Base-by-base conservation (phyloP, 768 basidiomycete species). In the Coprinopsis strossmayeri region DNA sequence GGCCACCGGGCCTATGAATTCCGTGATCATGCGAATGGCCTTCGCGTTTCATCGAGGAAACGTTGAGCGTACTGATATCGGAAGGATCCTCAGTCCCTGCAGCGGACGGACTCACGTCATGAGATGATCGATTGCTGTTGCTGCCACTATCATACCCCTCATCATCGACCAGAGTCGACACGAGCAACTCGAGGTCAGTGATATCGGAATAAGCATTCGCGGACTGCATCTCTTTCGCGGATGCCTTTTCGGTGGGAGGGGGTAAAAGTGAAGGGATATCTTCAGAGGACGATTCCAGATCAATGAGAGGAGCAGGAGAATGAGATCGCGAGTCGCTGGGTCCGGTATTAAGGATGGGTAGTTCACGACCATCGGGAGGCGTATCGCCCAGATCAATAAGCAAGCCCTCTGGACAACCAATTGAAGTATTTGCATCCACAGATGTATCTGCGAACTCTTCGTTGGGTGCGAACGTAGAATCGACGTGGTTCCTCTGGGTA, bases 151-250 rank as follows among this genome's bases (percentile, higher is more conserved):
- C 71, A 40, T 57, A 63, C 3, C 56, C 60, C 1, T 35, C 41
- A 28, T 70, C 67, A 17, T 73, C 71, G 18, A 75, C 73, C n/a
- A 86, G 59, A 18, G 72, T 70, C 21, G 82, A 73, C 13, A 81
- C 71, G 20, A 87, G 65, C 10, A 82, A 62, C 58, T 82, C 82
- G 44, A 90, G 68, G 57, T 87, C 84, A 15, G 84, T 81, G 50
- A 74, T 62, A 28, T 77, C 66, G 17, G 66, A 58, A 47, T 37
- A 45, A n/a, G 53, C 23, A 38, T 55, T 32, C 2, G 50, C 27
- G 2, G 52, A 37, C 34, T 49, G 45, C 12, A 40, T 42, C n/a
- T n/a, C n/a, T 45, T 52, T 30, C 24, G 52, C 2, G 49, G 48
- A 23, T 47, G 51, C 15, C 37, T 30, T 47, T n/a, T 20, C 38